phyloP scores from a whole-genome alignment of 2,329 filamentous ascomycete species.

The Fusarium sp. region DNA sequence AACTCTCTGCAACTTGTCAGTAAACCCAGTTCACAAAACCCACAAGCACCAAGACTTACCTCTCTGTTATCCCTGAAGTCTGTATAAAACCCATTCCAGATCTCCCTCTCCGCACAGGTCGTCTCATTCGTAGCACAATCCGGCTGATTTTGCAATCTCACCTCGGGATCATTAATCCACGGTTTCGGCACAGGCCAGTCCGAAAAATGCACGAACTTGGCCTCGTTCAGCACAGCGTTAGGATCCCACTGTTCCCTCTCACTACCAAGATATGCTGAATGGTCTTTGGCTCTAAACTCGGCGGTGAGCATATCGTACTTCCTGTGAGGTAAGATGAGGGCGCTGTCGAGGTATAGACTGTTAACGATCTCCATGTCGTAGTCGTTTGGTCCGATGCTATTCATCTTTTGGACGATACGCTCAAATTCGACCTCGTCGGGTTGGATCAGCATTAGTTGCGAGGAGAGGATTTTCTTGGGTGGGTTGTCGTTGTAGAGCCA shows the following conservation, averaged over 20 bases:
- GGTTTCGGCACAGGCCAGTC: conserved; percentile 77
- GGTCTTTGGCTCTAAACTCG: conserved; percentile 67
- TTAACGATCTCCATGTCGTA: conserved; percentile 78
- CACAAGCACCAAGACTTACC: not conserved
- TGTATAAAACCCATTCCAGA: conserved; percentile 30
- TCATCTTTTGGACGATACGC: conserved; percentile 46
- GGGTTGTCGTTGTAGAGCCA: conserved; percentile 64
- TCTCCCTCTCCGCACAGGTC: conserved; percentile 13
- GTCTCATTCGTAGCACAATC: not conserved
- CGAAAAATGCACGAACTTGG: conserved; percentile 76
- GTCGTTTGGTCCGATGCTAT: conserved; percentile 46
- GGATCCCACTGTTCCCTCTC: conserved; percentile 68
- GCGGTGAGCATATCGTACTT: conserved; percentile 70
- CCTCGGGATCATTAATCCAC: conserved; percentile 45
- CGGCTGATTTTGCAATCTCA: not conserved
- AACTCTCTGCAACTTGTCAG: conserved; percentile 11
- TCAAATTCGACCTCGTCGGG: conserved; percentile 64
- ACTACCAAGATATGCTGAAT: conserved; percentile 53
- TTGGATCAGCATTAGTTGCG: conserved; percentile 67
- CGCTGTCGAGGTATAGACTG: conserved; percentile 65
- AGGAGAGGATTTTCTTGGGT: conserved; percentile 63
- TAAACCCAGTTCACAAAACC: rapidly evolving
- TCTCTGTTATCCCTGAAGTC: conserved; percentile 24
- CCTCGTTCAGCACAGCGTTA: conserved; percentile 61
- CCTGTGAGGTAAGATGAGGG: conserved; percentile 71